Evolutionary conservation across 2,329 filamentous ascomycete species (phyloP), one percentile per base, ranked within the genome.

Genomic region (Macroventuria anomochaeta): DNA sequence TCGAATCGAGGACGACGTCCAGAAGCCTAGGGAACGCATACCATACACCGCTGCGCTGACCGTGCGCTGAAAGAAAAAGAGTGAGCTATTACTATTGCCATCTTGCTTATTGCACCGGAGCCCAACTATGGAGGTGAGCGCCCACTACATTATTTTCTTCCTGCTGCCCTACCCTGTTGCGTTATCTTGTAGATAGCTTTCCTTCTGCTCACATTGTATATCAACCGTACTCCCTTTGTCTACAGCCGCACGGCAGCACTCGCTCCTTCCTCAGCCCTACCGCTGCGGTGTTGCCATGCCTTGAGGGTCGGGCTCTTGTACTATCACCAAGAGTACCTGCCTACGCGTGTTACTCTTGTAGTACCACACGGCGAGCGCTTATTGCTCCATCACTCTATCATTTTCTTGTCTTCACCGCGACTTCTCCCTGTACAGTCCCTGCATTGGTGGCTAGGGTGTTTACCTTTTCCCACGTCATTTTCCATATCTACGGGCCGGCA

Each of bases 281-380:
- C 36, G 40, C 58, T 46, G 52, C 53, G 50, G 49, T 44, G 53
- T 39, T 52, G 57, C 62, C 61, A 68, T 68, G 69, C 64, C 67
- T 63, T 72, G 62, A 71, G 63, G 58, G 40, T 42, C 39, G 50
- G 56, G 61, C 47, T 57, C 28, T 26, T 21, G 51, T 54, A 44
- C 39, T 32, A 28, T 46, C 31, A 42, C 50, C 12, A 38, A 53
- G 51, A 39, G 44, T 54, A 44, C 46, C 40, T 39, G 39, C 39
- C 39, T 46, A 49, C 44, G 40, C 46, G 51, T 54, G 51, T 54
- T 12, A 54, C 51, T 67, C 65, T 71, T 74, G 73, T 75, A 73
- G 66, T 70, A 74, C 72, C 67, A 68, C 64, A 64, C 65, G 20
- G 21, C 47, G 46, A 33, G 26, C 41, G 46, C 49, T 61, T 57